phyloP scores from a whole-genome alignment of 352 stramenopile species.

The Phytophthora meadii region DNA sequence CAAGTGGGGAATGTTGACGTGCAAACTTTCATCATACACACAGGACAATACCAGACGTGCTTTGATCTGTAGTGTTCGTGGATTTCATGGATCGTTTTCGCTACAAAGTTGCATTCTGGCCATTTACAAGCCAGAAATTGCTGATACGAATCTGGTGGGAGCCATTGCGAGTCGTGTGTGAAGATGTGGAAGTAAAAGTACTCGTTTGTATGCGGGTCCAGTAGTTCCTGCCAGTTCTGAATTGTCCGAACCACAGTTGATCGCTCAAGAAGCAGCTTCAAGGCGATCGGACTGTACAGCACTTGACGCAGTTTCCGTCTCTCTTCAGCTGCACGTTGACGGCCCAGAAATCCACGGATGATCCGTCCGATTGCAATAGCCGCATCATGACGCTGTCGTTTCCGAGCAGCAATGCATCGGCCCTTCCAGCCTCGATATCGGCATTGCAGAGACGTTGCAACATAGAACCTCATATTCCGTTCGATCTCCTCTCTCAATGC shows the following conservation, averaged over 20 bases:
- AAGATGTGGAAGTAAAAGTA: conserved; percentile 89
- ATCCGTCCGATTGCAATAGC: conserved; percentile 66
- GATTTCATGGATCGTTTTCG: conserved; percentile 68
- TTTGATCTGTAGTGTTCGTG: conserved; percentile 73
- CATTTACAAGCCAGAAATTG: conserved; percentile 75
- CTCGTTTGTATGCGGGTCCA: conserved; percentile 85
- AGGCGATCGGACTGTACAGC: conserved; percentile 65
- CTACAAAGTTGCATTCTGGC: conserved; percentile 60
- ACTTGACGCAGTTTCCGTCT: conserved; percentile 63
- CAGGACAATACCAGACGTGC: conserved; percentile 83
- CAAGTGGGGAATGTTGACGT: conserved; percentile 74
- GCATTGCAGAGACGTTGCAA: conserved; percentile 74
- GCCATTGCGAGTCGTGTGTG: conserved; percentile 83
- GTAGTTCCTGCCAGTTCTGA: conserved; percentile 77
- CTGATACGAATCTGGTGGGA: conserved; percentile 64
- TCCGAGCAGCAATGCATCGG: conserved; percentile 40
- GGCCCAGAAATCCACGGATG: conserved; percentile 61
- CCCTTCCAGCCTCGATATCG: conserved; percentile 70
- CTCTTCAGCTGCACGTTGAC: conserved; percentile 50
- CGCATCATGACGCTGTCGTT: conserved; percentile 47
- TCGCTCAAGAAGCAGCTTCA: conserved; percentile 73
- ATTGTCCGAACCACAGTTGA: conserved; percentile 70
- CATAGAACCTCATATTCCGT: conserved; percentile 76
- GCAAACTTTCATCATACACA: conserved; percentile 73
- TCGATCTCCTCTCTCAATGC: conserved; percentile 75